Conservation (phyloP, 2,329 filamentous ascomycete genomes). For the Cordyceps pruinosa region DNA sequence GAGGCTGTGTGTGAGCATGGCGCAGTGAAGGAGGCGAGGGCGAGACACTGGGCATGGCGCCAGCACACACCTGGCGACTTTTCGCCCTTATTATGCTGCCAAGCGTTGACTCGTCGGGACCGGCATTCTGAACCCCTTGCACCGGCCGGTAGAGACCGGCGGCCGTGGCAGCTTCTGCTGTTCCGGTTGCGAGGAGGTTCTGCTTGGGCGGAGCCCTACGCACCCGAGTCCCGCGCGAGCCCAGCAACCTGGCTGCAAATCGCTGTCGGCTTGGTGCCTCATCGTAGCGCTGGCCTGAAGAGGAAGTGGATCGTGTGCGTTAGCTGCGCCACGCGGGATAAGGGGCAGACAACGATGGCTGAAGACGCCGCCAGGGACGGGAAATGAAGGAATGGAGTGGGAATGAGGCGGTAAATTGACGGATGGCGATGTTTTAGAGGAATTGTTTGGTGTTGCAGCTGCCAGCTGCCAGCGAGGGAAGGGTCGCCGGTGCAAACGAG, state of each 20-base stretch:
- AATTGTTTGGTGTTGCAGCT: not conserved
- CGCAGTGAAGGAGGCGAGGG: not conserved
- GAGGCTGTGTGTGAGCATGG: constrained; percentile 6
- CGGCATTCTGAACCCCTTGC: not conserved
- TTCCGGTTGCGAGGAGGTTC: not conserved
- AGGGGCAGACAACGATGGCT: not conserved
- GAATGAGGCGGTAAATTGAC: not conserved
- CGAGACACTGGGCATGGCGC: not conserved
- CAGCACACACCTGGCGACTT: not conserved
- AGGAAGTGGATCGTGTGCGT: constrained; percentile 12
- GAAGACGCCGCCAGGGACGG: not conserved
- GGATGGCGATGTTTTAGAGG: not conserved
- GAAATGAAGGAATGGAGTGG: not conserved
- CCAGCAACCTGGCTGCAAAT: not conserved
- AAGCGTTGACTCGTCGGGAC: not conserved
- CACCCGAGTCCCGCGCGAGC: not conserved
- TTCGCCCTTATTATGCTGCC: not conserved
- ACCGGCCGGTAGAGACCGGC: not conserved
- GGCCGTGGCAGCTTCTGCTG: not conserved
- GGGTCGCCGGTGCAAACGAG: not conserved
- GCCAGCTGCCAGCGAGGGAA: not conserved
- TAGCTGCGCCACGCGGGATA: constrained; percentile 1
- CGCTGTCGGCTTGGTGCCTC: not conserved
- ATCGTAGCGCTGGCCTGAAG: not conserved
- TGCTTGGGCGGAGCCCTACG: not conserved